These are phyloP conservation scores for Apiotrichum veenhuisii DNA, from an alignment of 1,284 basidiomycete species.

Conservation along the genomic window DNA sequence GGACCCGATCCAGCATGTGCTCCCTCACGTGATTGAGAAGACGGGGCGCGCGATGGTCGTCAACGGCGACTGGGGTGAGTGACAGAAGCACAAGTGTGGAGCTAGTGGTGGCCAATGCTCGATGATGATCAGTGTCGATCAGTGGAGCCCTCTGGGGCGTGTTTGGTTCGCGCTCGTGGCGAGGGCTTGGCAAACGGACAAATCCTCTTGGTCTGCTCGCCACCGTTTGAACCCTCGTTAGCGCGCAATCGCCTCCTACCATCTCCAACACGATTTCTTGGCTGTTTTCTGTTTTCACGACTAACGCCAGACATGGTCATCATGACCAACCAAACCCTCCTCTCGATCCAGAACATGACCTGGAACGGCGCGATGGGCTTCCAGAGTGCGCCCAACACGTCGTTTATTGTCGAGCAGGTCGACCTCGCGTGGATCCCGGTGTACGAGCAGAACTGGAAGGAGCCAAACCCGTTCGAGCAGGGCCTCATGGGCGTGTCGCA, in stretches of 20 bases:
- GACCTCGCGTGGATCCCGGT: neutral
- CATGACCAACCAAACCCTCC: slow-evolving; percentile 28
- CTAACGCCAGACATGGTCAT: slow-evolving; percentile 27
- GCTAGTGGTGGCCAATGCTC: no score
- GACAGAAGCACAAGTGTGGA: neutral
- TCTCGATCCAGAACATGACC: slow-evolving; percentile 37
- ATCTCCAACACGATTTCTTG: no score
- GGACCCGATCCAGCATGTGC: slow-evolving; percentile 51
- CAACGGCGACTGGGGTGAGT: neutral
- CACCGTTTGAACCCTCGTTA: no score
- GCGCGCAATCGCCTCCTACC: no score
- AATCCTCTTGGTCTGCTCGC: no score
- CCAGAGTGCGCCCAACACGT: slow-evolving; percentile 11
- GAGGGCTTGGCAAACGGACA: no score
- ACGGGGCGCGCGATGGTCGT: slow-evolving; percentile 53
- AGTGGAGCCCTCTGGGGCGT: no score
- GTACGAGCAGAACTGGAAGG: neutral
- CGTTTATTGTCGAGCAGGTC: neutral
- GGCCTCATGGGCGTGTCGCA: slow-evolving; percentile 19
- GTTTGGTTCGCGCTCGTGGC: no score
- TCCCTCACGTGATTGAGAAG: slow-evolving; percentile 55
- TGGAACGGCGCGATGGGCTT: slow-evolving; percentile 29
- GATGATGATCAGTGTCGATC: no score
- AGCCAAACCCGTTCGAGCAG: neutral
- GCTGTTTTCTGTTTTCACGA: no score